phyloP scores from a whole-genome alignment of 2,329 filamentous ascomycete genomes.

The Colletotrichum euphorbiae region DNA sequence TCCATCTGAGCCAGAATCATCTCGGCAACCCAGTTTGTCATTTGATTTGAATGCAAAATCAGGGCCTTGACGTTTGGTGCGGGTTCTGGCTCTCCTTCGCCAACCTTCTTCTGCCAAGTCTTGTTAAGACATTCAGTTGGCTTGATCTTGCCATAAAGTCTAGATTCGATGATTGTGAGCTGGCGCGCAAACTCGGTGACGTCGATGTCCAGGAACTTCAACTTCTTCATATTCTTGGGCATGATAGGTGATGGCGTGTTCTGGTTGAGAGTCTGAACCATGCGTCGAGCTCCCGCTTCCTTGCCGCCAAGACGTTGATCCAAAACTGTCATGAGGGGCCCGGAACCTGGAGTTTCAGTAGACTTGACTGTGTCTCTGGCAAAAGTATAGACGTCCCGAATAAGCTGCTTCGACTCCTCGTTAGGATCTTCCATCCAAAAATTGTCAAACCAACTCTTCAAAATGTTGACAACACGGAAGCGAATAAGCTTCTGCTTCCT shows the following conservation, averaged over 20 bases:
- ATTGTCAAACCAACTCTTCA: conserved; percentile 98
- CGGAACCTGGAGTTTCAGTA: conserved; percentile 90
- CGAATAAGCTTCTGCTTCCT: conserved; percentile 96
- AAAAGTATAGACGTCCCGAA: conserved; percentile 90
- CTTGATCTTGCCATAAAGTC: conserved; percentile 94
- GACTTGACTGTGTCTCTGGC: conserved; percentile 92
- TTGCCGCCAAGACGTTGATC: conserved; percentile 91
- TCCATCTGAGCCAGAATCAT: conserved; percentile 97
- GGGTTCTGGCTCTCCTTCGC: conserved; percentile 83
- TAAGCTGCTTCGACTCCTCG: conserved; percentile 84
- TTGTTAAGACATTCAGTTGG: conserved; percentile 97
- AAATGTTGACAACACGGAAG: conserved; percentile 95
- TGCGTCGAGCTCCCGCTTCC: conserved; percentile 84
- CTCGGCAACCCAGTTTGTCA: conserved; percentile 99
- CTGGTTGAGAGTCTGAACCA: conserved; percentile 87
- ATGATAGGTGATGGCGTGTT: conserved; percentile 89
- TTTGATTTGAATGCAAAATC: conserved; percentile 97
- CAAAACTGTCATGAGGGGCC: conserved; percentile 84
- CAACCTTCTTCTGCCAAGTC: conserved; percentile 97
- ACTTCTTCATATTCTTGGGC: conserved; percentile 99
- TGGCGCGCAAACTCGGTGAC: conserved; percentile 96
- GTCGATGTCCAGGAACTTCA: conserved; percentile 98
- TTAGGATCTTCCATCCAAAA: conserved; percentile 98
- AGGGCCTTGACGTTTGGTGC: conserved; percentile 95
- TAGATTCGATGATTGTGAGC: conserved; percentile 95